phyloP scores from a whole-genome alignment of 164 flowering plant genomes.

The Umbilicus rupestris region DNA sequence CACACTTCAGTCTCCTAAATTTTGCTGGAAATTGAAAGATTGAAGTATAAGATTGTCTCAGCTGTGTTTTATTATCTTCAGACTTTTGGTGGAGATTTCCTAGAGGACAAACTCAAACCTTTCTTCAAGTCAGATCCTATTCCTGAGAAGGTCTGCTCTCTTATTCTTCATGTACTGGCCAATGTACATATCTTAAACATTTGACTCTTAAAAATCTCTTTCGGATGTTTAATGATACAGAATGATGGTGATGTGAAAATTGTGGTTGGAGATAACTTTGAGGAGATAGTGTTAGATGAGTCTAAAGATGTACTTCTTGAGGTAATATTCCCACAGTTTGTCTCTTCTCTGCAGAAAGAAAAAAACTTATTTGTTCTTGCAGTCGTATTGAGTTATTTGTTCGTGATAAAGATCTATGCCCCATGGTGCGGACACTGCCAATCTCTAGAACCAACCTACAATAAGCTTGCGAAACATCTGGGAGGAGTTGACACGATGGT shows the following conservation, averaged over 20 bases:
- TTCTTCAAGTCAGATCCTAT: slow-evolving; percentile 91
- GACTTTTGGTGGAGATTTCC: slow-evolving; percentile 67
- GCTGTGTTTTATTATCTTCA: slow-evolving; percentile 16
- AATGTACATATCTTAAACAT: not conserved
- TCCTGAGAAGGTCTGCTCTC: slow-evolving; percentile 50
- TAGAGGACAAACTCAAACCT: slow-evolving; percentile 80
- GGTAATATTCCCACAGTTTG: slow-evolving; percentile 29
- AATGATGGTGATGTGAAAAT: slow-evolving; percentile 86
- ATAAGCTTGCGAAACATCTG: slow-evolving; percentile 85
- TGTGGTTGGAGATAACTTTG: slow-evolving; percentile 85
- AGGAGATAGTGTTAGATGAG: slow-evolving; percentile 86
- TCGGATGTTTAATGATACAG: slow-evolving; percentile 26
- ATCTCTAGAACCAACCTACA: slow-evolving; percentile 79
- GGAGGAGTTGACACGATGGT: slow-evolving; percentile 69
- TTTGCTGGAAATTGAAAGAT: not conserved
- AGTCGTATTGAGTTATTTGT: not conserved
- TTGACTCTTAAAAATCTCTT: slow-evolving; percentile 4
- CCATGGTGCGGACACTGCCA: slow-evolving; percentile 99
- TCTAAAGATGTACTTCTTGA: slow-evolving; percentile 98
- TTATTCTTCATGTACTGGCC: not conserved
- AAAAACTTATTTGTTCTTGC: not conserved
- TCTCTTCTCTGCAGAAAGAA: not conserved
- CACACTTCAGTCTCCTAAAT: not conserved
- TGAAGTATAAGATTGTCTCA: not conserved
- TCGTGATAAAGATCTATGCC: slow-evolving; percentile 66